Conservation (phyloP, 495 filamentous ascomycete genomes). For the Collariella sp. region DNA sequence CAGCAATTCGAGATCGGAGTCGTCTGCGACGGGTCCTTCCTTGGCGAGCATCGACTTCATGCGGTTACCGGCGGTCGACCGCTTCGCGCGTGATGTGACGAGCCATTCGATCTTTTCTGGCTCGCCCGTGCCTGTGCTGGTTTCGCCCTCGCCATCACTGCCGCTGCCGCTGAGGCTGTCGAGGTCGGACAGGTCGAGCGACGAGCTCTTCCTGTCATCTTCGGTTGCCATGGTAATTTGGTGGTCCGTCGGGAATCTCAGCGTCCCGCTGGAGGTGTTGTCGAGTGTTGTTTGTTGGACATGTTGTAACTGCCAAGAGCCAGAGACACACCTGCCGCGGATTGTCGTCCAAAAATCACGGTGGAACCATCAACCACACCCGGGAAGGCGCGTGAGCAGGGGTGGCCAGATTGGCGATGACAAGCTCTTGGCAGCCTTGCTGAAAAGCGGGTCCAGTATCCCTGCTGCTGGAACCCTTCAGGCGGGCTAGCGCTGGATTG, state of each 20-base stretch:
- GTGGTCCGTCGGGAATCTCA: background rate
- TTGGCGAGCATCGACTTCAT: slow-evolving; percentile 72
- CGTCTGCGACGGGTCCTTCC: slow-evolving; percentile 50
- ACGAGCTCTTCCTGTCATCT: slow-evolving; percentile 20
- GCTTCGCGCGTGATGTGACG: slow-evolving; percentile 65
- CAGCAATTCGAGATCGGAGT: slow-evolving; percentile 68
- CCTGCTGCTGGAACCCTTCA: slow-evolving; percentile 12
- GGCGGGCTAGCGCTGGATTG: slow-evolving; percentile 18
- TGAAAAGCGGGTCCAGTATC: background rate
- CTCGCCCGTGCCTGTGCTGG: slow-evolving; percentile 21
- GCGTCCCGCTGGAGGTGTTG: background rate
- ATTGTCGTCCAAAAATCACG: background rate
- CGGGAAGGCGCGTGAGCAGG: background rate
- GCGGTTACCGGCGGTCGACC: slow-evolving; percentile 78
- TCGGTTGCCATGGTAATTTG: slow-evolving; percentile 19
- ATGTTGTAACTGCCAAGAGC: background rate
- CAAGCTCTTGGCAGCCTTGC: too few relatives aligned
- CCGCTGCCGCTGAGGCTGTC: slow-evolving; percentile 16
- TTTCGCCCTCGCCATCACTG: slow-evolving; percentile 21
- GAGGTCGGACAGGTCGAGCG: slow-evolving; percentile 19
- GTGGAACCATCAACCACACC: too few relatives aligned
- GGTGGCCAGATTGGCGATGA: slow-evolving; percentile 2
- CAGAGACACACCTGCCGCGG: background rate
- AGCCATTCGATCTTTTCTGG: slow-evolving; percentile 55
- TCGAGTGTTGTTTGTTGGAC: background rate